These are phyloP conservation scores for Beta vulgaris DNA, from an alignment of 148 eudicot species.

Conservation along the genomic window DNA sequence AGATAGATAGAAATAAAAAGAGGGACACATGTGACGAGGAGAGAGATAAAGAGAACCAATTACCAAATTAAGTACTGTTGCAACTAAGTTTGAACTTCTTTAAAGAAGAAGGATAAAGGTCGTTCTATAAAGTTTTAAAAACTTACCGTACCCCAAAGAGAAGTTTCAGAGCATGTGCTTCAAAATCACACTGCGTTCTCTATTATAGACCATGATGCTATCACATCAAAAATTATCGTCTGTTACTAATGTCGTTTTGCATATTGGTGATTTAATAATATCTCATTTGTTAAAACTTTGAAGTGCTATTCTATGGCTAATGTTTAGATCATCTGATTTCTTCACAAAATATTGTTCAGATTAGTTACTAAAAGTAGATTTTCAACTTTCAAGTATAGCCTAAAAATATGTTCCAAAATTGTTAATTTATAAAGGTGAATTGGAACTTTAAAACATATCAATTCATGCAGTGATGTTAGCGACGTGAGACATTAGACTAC, in stretches of 20 bases:
- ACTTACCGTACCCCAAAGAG: not conserved
- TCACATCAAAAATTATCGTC: not conserved
- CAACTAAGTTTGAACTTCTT: too few species aligned
- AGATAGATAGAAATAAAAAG: too few species aligned
- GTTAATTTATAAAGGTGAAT: not conserved
- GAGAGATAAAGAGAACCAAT: too few species aligned
- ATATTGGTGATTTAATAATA: not conserved
- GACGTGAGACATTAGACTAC: not conserved
- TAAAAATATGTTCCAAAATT: not conserved
- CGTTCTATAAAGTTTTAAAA: not conserved
- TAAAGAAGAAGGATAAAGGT: too few species aligned
- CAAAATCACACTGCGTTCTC: not conserved
- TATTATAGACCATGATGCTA: not conserved
- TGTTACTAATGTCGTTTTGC: not conserved
- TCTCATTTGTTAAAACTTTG: too few species aligned
- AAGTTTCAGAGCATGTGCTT: not conserved
- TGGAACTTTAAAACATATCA: not conserved
- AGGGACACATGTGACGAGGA: too few species aligned
- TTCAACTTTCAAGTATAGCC: too few species aligned
- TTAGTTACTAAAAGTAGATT: too few species aligned
- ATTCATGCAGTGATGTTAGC: not conserved
- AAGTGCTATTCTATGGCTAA: too few species aligned
- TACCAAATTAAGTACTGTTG: too few species aligned
- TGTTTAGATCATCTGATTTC: too few species aligned
- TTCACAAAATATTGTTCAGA: too few species aligned